These are phyloP conservation scores for Botrytis elliptica DNA, from an alignment of 2,329 filamentous ascomycete species.

Conservation along the genomic window DNA sequence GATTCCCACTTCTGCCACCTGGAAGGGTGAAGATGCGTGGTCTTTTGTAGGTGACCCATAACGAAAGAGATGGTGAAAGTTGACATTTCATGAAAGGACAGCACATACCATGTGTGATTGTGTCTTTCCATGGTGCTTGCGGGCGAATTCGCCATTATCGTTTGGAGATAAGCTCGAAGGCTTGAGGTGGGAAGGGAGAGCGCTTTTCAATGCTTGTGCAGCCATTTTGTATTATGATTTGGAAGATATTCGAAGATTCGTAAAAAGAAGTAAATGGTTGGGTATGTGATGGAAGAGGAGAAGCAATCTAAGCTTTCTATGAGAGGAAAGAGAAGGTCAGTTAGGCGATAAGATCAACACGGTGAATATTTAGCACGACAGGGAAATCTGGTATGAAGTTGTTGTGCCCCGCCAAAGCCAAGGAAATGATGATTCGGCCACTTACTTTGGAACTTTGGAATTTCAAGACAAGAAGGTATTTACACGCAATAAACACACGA, in stretches of 20 bases:
- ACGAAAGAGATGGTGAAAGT: not conserved
- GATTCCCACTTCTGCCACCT: not conserved
- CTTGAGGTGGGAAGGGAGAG: constrained; percentile 82
- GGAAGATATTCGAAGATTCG: constrained; percentile 7
- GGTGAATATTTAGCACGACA: constrained; percentile 8
- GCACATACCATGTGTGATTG: constrained; percentile 79
- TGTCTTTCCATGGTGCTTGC: constrained; percentile 79
- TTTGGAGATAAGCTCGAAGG: constrained; percentile 38
- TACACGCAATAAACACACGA: constrained; percentile 1
- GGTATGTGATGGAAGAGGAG: constrained; percentile 2
- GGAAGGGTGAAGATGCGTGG: not conserved
- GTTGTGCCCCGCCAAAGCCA: constrained; percentile 11
- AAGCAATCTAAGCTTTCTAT: constrained; percentile 11
- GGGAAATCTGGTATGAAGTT: constrained; percentile 12
- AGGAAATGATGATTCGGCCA: not conserved
- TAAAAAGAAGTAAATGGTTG: constrained; percentile 6
- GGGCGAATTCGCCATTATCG: constrained; percentile 50
- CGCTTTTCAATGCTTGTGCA: constrained; percentile 67
- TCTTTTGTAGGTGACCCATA: not conserved
- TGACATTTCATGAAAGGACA: constrained; percentile 2
- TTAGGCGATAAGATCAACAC: constrained; percentile 19
- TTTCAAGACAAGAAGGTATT: not conserved
- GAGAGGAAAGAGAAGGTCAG: constrained; percentile 8
- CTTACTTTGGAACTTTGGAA: constrained; percentile 9
- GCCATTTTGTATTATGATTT: constrained; percentile 55